Evolutionary conservation across 495 filamentous ascomycete genomes (phyloP).

Genomic region (Penicillium manginii): DNA sequence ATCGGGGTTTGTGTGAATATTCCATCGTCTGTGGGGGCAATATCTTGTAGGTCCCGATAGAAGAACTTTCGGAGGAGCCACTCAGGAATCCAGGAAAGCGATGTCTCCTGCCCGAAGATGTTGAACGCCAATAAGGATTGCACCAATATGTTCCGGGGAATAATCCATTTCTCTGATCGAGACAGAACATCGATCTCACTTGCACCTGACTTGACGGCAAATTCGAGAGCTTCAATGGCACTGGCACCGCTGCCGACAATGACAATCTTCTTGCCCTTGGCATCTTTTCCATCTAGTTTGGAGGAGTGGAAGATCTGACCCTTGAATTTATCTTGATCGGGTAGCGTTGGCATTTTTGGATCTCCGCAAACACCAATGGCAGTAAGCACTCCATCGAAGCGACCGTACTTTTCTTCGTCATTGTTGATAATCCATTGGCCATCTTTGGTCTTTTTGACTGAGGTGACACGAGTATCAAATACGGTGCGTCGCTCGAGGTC

Average conservation of each 20-base stretch:
- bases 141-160: constrained; percentile 75
- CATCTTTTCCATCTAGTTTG: constrained; percentile 70
- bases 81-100: constrained; percentile 78
- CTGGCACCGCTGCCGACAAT: constrained; percentile 81
- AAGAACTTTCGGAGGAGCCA: constrained; percentile 75
- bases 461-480: constrained; percentile 70
- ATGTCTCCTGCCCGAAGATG: constrained; percentile 76
- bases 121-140: constrained; percentile 77
- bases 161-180: constrained; percentile 86
- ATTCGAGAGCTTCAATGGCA: constrained; percentile 84
- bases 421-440: constrained; percentile 84
- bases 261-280: constrained; percentile 71
- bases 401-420: constrained; percentile 67
- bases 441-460: constrained; percentile 66
- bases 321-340: constrained; percentile 66
- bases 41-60: constrained; percentile 80
- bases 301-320: constrained; percentile 75
- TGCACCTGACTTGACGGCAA: constrained; percentile 68
- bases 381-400: constrained; percentile 77
- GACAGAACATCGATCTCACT: constrained; percentile 72
- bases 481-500: constrained; percentile 69
- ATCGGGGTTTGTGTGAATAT: constrained; percentile 82
- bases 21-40: constrained; percentile 67
- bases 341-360: constrained; percentile 69
- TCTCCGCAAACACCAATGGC: constrained; percentile 81